Base-by-base conservation (phyloP, 805 yeast species). In the Yarrowia sp. region DNA sequence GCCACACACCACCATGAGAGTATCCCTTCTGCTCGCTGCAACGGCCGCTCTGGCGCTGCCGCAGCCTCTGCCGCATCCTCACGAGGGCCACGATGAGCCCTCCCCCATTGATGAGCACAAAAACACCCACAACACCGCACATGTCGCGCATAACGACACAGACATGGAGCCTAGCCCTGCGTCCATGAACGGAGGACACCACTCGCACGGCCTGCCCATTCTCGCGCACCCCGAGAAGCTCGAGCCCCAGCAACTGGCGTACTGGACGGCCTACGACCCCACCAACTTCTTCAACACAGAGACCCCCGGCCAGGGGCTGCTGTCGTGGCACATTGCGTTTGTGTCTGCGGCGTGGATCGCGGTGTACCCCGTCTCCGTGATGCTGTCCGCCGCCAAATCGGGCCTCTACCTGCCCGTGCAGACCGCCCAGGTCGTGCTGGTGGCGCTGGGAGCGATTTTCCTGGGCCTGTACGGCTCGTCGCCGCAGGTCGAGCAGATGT, bases 191-290 rank as follows among this genome's bases (percentile, higher is more conserved):
- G 42, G 53, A 12, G 62, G 53, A 22, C 62, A 53, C 31, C 65
- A 83, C 69, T 70, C 73, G 53, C 96, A 90, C 69, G 96, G 96
- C 0, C 69, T 82, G 66, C 92, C 96, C 1, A 88, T 92, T 42
- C 77, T 91, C 47, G 76, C 84, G 25, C 71, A 80, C 63, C 86
- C 88, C 1, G 62, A 58, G 13, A 69, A 82, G 18, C 78, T 92
- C 53, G 79, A 84, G 16, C 86, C 92, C 0, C 87, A 84, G 46
- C 97, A 91, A 72, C 76, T 84, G 62, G 71, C 79, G 25, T 92
- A 81, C 73, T 92, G 97, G 97, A 84, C 84, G 53, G 71, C 73
- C 24, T 92, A 91, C 73, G 84, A 88, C 69, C 84, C 96, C 13
- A 86, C 93, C 1, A 85, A 90, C 3, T 91, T 80, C 71, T 84